These are phyloP conservation scores for Amylocystis lapponica DNA, from an alignment of 768 basidiomycete species.

Conservation along the genomic window DNA sequence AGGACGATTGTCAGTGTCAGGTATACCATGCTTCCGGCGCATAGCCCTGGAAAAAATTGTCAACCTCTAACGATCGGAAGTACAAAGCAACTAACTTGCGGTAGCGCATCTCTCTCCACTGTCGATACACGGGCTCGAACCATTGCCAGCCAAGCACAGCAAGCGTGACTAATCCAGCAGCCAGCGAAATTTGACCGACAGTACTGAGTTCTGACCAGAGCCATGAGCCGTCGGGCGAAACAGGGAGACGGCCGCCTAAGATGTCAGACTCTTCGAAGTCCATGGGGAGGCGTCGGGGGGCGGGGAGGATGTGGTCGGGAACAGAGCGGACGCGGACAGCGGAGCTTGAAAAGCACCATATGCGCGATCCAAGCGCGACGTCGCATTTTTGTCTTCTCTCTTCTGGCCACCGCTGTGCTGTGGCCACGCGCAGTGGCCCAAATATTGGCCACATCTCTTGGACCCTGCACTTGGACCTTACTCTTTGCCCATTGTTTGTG, in stretches of 20 bases:
- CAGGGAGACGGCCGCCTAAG: constrained; percentile 46
- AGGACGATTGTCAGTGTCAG: constrained; percentile 79
- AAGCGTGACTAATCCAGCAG: background rate
- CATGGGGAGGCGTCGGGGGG: constrained; percentile 37
- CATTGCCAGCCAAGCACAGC: background rate
- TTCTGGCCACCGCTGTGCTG: too few relatives aligned
- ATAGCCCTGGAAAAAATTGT: constrained; percentile 42
- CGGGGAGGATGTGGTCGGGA: constrained; percentile 3
- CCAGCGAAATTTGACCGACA: constrained; percentile 6
- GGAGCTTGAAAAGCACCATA: constrained; percentile 9
- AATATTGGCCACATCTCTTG: too few relatives aligned
- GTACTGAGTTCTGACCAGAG: constrained; percentile 17
- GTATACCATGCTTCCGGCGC: constrained; percentile 77
- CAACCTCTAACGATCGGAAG: constrained; percentile 3
- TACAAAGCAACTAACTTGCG: constrained; percentile 48
- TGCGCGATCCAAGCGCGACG: too few relatives aligned
- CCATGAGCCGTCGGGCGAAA: constrained; percentile 32
- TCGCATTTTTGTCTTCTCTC: too few relatives aligned
- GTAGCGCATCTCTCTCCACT: constrained; percentile 57
- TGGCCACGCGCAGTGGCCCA: too few relatives aligned
- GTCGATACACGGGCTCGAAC: background rate
- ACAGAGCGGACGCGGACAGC: constrained; percentile 2
- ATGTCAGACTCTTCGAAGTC: constrained; percentile 67
- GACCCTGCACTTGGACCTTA: too few relatives aligned
- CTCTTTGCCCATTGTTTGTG: too few relatives aligned